A percentile compares a stretch with the other conserved stretches of the same genome.
Evolutionary conservation across 2,329 filamentous ascomycete species (phyloP).

Genomic region (Chaetomiaceae sp.): DNA sequence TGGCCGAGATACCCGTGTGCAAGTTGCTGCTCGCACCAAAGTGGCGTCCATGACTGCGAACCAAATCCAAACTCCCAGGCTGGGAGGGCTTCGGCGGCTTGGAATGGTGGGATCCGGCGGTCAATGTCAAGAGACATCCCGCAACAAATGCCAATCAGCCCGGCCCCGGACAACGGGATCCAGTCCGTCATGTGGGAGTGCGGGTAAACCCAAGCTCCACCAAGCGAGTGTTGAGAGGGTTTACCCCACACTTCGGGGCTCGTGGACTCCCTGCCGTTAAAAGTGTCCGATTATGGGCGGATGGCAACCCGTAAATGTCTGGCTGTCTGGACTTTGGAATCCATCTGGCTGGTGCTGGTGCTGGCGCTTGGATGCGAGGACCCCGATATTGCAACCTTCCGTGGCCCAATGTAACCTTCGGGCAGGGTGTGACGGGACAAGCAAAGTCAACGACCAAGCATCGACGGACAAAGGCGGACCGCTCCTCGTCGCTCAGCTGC

Average conservation of each 20-base stretch:
- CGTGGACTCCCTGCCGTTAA: constrained; percentile 14
- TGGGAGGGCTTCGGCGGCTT: not conserved
- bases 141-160: not conserved
- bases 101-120: not conserved
- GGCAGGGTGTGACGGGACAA: not conserved
- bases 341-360: constrained; percentile 22
- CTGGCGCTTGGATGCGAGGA: constrained; percentile 15
- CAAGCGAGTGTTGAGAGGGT: constrained; percentile 8
- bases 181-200: not conserved
- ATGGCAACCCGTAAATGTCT: constrained; percentile 3
- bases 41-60: too few species aligned
- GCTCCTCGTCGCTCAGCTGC: not conserved
- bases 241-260: constrained; percentile 25
- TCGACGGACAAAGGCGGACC: not conserved
- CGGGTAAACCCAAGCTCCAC: constrained; percentile 17
- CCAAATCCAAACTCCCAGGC: too few species aligned
- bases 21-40: not conserved
- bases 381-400: constrained; percentile 26
- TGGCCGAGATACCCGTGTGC: not conserved
- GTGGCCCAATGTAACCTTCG: constrained; percentile 17
- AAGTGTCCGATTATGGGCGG: constrained; percentile 10
- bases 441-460: not conserved
- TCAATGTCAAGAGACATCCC: not conserved
- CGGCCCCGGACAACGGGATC: constrained; percentile 2
- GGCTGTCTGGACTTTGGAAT: not conserved